Conservation (phyloP, 495 filamentous ascomycete genomes). For the Podospora australis region DNA sequence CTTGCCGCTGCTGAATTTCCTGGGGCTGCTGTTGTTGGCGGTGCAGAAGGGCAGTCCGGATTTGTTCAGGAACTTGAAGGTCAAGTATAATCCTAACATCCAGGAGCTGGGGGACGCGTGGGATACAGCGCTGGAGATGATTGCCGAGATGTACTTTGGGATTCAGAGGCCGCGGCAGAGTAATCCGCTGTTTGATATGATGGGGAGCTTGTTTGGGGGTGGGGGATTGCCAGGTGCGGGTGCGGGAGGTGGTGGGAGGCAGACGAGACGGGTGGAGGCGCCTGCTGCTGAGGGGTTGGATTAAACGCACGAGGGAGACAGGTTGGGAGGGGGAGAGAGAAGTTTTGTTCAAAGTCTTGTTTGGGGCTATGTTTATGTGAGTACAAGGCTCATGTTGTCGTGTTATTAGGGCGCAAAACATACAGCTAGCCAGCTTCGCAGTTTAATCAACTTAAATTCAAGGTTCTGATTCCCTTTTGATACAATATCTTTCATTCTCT, state of each 20-base stretch:
- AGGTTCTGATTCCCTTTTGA: no score
- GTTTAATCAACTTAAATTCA: no score
- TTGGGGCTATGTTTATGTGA: not conserved
- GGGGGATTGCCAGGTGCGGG: conserved; percentile 45
- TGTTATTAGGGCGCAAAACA: no score
- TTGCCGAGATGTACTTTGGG: conserved; percentile 96
- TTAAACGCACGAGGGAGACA: conserved; percentile 18
- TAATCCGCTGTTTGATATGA: conserved; percentile 94
- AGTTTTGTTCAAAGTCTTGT: not conserved
- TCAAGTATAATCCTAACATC: conserved; percentile 72
- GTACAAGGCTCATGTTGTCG: no score
- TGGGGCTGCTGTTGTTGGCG: conserved; percentile 73
- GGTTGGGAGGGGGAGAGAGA: not conserved
- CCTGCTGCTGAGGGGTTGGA: conserved; percentile 49
- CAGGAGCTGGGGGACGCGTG: conserved; percentile 63
- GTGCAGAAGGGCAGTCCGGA: conserved; percentile 73
- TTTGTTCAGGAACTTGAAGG: conserved; percentile 73
- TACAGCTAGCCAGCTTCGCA: no score
- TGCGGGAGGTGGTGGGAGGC: conserved; percentile 32
- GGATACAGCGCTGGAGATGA: conserved; percentile 77
- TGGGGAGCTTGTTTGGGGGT: conserved; percentile 87
- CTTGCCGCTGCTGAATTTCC: conserved; percentile 88
- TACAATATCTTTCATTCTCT: not conserved
- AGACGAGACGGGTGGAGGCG: conserved; percentile 39
- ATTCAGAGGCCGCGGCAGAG: conserved; percentile 82